Evolutionary conservation across 129 eudicot genomes (phyloP).

Genomic region (Centella asiatica): DNA sequence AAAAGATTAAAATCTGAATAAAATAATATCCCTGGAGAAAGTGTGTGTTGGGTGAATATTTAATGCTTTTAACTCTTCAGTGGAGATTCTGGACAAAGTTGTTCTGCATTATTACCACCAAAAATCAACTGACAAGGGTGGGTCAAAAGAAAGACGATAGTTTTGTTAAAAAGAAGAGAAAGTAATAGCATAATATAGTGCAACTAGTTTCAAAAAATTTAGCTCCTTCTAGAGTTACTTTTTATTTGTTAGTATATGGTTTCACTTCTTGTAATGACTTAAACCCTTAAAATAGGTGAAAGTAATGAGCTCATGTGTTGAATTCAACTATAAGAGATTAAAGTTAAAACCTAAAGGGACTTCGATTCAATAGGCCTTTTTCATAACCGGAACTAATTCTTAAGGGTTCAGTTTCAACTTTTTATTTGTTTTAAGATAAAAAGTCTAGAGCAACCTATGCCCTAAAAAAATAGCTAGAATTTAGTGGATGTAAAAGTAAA

Average conservation of each 20-base stretch:
- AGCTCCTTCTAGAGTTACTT: constrained; percentile 4
- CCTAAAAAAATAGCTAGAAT: too few relatives aligned
- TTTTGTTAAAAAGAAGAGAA: constrained; percentile 18
- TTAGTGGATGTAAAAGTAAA: too few relatives aligned
- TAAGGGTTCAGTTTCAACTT: too few relatives aligned
- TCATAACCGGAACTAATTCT: too few relatives aligned
- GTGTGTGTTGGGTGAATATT: background rate
- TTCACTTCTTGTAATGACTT: background rate
- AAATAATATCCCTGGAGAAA: background rate
- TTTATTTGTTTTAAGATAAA: too few relatives aligned
- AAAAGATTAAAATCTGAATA: too few relatives aligned
- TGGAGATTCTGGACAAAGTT: constrained; percentile 3
- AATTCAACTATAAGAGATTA: too few relatives aligned
- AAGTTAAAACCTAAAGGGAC: too few relatives aligned
- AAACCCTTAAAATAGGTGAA: too few relatives aligned
- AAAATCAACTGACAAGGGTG: constrained; percentile 9
- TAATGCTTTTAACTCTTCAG: background rate
- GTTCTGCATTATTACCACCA: background rate
- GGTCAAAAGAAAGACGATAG: constrained; percentile 17
- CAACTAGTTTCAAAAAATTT: background rate
- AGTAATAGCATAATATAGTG: background rate
- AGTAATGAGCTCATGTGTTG: too few relatives aligned
- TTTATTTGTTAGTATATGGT: background rate
- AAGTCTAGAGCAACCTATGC: too few relatives aligned
- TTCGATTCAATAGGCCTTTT: too few relatives aligned